phyloP scores from a whole-genome alignment of 768 basidiomycete species.

The Chalciporus pseudorubinellus region DNA sequence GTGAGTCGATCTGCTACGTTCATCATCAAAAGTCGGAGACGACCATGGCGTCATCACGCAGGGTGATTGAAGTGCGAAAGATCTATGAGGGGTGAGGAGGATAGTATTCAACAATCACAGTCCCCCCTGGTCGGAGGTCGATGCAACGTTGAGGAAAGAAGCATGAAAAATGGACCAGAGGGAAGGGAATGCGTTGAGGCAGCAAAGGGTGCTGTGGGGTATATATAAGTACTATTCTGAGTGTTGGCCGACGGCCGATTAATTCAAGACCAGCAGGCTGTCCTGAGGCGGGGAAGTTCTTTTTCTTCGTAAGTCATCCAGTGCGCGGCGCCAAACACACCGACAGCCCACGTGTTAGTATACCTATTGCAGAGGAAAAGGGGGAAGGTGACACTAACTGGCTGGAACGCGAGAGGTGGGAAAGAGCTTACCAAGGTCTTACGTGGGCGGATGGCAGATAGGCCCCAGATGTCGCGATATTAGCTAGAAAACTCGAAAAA shows the following conservation, averaged over 20 bases:
- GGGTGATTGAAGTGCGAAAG: neutral
- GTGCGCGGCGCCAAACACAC: conserved; percentile 14
- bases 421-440: conserved; percentile 14
- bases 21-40: neutral
- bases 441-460: conserved; percentile 23
- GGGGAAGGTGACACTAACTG: conserved; percentile 11
- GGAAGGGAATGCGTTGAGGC: conserved; percentile 1
- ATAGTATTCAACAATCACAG: neutral
- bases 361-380: conserved; percentile 16
- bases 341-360: conserved; percentile 16
- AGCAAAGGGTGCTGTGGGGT: conserved; percentile 8
- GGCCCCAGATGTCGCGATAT: neutral
- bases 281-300: conserved; percentile 10
- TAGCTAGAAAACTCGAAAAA: neutral
- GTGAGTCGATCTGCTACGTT: neutral
- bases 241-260: conserved; percentile 9
- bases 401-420: conserved; percentile 15
- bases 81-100: neutral
- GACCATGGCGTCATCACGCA: conserved; percentile 15
- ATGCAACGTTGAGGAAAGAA: conserved; percentile 14
- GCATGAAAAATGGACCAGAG: conserved; percentile 1
- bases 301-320: conserved; percentile 15
- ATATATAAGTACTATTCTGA: conserved; percentile 19
- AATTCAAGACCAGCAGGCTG: neutral
- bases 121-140: conserved; percentile 10